Evolutionary conservation across 2,329 filamentous ascomycete genomes (phyloP), one percentile per base, ranked within the genome.

Genomic region (Talaromyces pinophilus): DNA sequence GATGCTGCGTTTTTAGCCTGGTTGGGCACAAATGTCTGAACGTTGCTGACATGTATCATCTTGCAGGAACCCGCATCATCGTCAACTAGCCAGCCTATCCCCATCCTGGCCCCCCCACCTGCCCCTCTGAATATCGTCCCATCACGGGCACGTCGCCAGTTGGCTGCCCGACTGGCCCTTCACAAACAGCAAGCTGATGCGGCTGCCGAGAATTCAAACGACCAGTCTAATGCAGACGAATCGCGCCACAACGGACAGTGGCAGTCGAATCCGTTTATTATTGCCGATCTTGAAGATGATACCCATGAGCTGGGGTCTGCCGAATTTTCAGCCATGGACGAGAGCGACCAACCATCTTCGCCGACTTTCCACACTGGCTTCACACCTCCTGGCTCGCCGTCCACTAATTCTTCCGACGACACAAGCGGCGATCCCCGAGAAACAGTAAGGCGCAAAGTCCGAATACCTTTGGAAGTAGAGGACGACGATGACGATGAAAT

Each of bases 71-170:
- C 67, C 44, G 62, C 50, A 61, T 67, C 76, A 52, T 75, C 76
- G 42, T 64, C 62, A 33, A 64, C 52, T 44, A 80, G 79, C 66
- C 79, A 80, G 66, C 80, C 76, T 61, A 80, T 79, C 69, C 82
- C 77, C 17, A 80, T 82, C 52, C 71, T 82, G 38, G 76, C 79
- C 62, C 80, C 80, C 0, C 90, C 90, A n/a, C 91, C 88, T 25
- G 89, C 91, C 38, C 92, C 93, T 13, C 83, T 97, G 73, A 95
- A 94, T 76, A 88, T 94, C 42, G 89, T 91, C 0, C 93, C 94
- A 1, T 96, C 92, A 7, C 88, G 94, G 62, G 94, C 94, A 7
- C 88, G 94, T 61, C 85, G 92, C 64, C 92, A 96, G 77, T 86
- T 98, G n/a, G 93, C 93, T n/a, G 91, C 92, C 13, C 88, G 93